phyloP scores from a whole-genome alignment of 2,329 filamentous ascomycete genomes.

The Sporothrix curviconia region DNA sequence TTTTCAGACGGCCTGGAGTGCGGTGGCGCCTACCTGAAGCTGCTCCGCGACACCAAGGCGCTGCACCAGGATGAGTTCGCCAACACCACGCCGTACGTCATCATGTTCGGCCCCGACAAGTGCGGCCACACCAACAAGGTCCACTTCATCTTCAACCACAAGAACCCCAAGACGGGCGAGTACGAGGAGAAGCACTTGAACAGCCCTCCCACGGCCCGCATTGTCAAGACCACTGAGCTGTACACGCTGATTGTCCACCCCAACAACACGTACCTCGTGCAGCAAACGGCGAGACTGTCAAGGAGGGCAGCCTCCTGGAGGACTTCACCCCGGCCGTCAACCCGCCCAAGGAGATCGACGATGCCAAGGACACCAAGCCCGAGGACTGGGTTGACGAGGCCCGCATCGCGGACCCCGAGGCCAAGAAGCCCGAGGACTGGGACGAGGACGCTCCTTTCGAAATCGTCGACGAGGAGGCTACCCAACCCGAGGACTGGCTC shows the following conservation, averaged over 20 bases:
- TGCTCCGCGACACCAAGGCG: constrained; percentile 93
- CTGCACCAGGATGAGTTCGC: constrained; percentile 97
- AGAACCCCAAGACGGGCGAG: constrained; percentile 99
- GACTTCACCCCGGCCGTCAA: constrained; percentile 93
- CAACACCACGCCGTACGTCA: constrained; percentile 94
- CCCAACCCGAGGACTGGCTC: constrained; percentile 92
- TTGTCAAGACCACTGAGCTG: constrained; percentile 85
- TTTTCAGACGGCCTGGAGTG: constrained; percentile 81
- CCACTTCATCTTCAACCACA: constrained; percentile 98
- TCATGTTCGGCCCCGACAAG: constrained; percentile 99
- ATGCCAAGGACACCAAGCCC: constrained; percentile 88
- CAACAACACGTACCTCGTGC: constrained; percentile 90
- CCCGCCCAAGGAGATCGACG: constrained; percentile 89
- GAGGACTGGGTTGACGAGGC: constrained; percentile 92
- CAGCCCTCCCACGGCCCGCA: constrained; percentile 74
- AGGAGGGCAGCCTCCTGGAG: constrained; percentile 86
- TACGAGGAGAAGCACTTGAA: constrained; percentile 99
- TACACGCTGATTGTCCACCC: constrained; percentile 96
- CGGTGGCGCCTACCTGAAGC: constrained; percentile 98
- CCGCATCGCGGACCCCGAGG: constrained; percentile 84
- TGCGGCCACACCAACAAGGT: constrained; percentile 99
- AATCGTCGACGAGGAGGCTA: constrained; percentile 88
- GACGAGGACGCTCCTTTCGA: constrained; percentile 97
- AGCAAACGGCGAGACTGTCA: constrained; percentile 85
- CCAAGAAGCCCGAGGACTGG: constrained; percentile 96